A percentile compares a stretch with the other conserved stretches of the same genome.
Evolutionary conservation across 495 filamentous ascomycete species (phyloP).

Genomic region (Penicillium pulvis): DNA sequence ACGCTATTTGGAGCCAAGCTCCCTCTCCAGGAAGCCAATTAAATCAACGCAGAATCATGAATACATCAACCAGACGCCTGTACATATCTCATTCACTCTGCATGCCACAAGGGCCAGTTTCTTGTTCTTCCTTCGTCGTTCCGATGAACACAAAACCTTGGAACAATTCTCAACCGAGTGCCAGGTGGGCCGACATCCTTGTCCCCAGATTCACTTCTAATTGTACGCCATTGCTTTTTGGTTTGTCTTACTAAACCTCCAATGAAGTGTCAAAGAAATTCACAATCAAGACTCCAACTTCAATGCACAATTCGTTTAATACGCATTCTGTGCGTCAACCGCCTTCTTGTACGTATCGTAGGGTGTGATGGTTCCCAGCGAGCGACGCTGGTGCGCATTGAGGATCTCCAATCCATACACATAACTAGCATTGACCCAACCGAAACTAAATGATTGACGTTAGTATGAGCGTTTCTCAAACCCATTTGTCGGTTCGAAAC

Average conservation of each 20-base stretch:
- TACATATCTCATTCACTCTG: background rate
- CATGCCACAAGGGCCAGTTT: slow-evolving; percentile 1
- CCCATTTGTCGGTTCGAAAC: slow-evolving; percentile 30
- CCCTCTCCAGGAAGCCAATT: background rate
- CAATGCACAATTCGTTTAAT: slow-evolving; percentile 6
- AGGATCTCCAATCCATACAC: slow-evolving; percentile 85
- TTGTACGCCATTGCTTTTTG: background rate
- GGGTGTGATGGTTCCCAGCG: slow-evolving; percentile 79
- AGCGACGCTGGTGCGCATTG: slow-evolving; percentile 80
- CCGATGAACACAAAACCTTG: too few species aligned
- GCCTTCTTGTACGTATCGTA: slow-evolving; percentile 68
- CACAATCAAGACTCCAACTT: background rate
- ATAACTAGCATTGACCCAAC: slow-evolving; percentile 98
- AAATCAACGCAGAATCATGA: background rate
- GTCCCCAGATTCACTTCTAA: background rate
- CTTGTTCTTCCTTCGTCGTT: background rate
- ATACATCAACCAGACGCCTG: slow-evolving; percentile 1
- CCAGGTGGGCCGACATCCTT: background rate
- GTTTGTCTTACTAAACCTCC: background rate
- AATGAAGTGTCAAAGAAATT: background rate
- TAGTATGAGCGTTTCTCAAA: slow-evolving; percentile 21
- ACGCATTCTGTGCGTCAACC: slow-evolving; percentile 33
- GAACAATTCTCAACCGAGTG: background rate
- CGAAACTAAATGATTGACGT: slow-evolving; percentile 65
- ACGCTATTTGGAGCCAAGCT: background rate